Evolutionary conservation across 2,329 filamentous ascomycete species (phyloP), one percentile per base, ranked within the genome.

Genomic region (Xylaria sp.): DNA sequence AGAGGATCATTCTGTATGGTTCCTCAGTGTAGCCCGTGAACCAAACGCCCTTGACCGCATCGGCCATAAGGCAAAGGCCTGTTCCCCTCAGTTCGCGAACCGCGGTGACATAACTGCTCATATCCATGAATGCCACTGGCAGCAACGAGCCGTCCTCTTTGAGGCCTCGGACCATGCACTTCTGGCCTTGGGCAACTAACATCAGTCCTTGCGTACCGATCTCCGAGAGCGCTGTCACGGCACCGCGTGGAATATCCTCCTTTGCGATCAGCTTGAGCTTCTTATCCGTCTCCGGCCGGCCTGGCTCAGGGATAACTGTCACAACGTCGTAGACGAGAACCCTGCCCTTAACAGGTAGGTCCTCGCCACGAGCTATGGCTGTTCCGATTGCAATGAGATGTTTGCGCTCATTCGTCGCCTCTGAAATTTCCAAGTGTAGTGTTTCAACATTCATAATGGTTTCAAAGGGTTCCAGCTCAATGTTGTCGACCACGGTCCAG

Each of bases 11-110:
- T 66, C 90, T 92, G 73, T 97, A 99, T 0, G 94, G 94, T 70
- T 97, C 94, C 76, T 99, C 93, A 7, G 90, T 94, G 71, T 97
- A 99, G 0, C 94, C 94, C 0, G 91, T 90, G 67, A 99, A 95
- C 92, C 94, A 97, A 2, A 97, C 80, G 0, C 94, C 94, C 76
- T 96, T 96, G 71, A 94, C 86, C 0, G 89, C 90, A 76, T 99
- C 94, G 0, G 90, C 90, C 76, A 97, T 86, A 9, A 96, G 80
- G 69, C 90, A 92, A 71, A 99, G 80, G 0, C 93, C 92, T 0
- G 91, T 95, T 1, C 88, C 86, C 2, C 86, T 86, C 16, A 99
- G 80, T 68, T 91, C 90, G 70, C 92, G 94, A 57, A 91, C 83
- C n/a, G 88, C 85, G 2, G 87, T 90, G 10, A 96, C 91, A 69